phyloP scores from a whole-genome alignment of 768 basidiomycete species.

The Tricholoma bakamatsutake region DNA sequence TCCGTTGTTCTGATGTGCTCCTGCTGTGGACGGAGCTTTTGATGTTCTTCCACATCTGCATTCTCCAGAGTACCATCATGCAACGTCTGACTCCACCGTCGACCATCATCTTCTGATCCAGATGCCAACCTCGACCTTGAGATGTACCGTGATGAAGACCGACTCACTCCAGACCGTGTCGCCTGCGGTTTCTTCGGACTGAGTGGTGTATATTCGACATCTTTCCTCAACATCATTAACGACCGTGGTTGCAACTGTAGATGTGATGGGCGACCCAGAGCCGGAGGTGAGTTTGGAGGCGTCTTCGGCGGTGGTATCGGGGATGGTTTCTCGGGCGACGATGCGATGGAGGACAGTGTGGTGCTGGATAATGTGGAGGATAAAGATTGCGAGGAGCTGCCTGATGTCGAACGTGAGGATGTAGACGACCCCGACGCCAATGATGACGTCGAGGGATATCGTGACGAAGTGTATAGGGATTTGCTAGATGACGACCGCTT shows the following conservation, averaged over 20 bases:
- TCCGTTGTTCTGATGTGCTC: conserved; percentile 53
- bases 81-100: conserved; percentile 3
- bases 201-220: conserved; percentile 67
- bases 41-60: conserved; percentile 7
- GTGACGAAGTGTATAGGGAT: conserved; percentile 32
- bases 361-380: conserved; percentile 38
- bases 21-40: conserved; percentile 7
- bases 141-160: conserved; percentile 12
- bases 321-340: conserved; percentile 40
- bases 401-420: conserved; percentile 35
- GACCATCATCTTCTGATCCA: conserved; percentile 16
- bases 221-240: conserved; percentile 61
- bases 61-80: conserved; percentile 7
- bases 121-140: conserved; percentile 13
- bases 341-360: conserved; percentile 29
- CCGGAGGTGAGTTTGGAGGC: conserved; percentile 22
- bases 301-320: conserved; percentile 18
- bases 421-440: conserved; percentile 20
- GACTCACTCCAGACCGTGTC: conserved; percentile 13
- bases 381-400: conserved; percentile 35
- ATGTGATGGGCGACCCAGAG: conserved; percentile 18
- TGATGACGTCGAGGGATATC: conserved; percentile 32
- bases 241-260: conserved; percentile 36
- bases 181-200: conserved; percentile 55
- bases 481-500: conserved; percentile 33